A percentile compares a stretch with the other conserved stretches of the same genome.
Evolutionary conservation across 2,329 filamentous ascomycete genomes (phyloP).

Genomic region (Rachicladosporium sp.): DNA sequence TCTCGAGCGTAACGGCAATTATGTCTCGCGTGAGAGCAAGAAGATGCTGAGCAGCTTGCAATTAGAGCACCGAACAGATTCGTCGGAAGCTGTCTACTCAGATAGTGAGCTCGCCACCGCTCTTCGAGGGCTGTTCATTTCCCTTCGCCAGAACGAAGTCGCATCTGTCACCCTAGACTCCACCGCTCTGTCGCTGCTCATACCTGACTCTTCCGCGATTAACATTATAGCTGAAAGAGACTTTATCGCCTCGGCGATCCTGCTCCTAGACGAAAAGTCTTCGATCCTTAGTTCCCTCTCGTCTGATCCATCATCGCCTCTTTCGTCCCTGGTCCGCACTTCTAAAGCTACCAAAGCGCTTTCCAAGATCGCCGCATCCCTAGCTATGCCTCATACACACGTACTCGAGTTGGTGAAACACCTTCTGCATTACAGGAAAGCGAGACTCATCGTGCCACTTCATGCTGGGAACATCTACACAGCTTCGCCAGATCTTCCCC

Average conservation of each 20-base stretch:
- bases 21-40: slow-evolving; percentile 85
- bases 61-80: slow-evolving; percentile 11
- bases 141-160: slow-evolving; percentile 10
- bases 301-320: slow-evolving; percentile 37
- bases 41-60: slow-evolving; percentile 67
- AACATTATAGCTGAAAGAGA: slow-evolving; percentile 31
- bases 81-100: slow-evolving; percentile 9
- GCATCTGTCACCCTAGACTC: slow-evolving; percentile 50
- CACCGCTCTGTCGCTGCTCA: slow-evolving; percentile 52
- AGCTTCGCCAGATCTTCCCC: slow-evolving; percentile 77
- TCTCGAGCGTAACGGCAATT: slow-evolving; percentile 78
- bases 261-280: slow-evolving; percentile 73
- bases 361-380: slow-evolving; percentile 59
- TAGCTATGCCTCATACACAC: slow-evolving; percentile 63
- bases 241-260: slow-evolving; percentile 56
- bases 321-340: slow-evolving; percentile 59
- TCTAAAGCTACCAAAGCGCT: slow-evolving; percentile 51
- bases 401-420: slow-evolving; percentile 83
- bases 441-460: slow-evolving; percentile 79
- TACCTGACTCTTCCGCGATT: slow-evolving; percentile 33
- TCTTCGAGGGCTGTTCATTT: slow-evolving; percentile 17
- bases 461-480: slow-evolving; percentile 86
- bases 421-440: slow-evolving; percentile 90
- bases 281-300: slow-evolving; percentile 46
- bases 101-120: slow-evolving; percentile 22